Percentiles rank a stretch among this genome's conserved stretches.
Conservation (phyloP, 805 yeast species). For the Candida sakaeoensis region DNA sequence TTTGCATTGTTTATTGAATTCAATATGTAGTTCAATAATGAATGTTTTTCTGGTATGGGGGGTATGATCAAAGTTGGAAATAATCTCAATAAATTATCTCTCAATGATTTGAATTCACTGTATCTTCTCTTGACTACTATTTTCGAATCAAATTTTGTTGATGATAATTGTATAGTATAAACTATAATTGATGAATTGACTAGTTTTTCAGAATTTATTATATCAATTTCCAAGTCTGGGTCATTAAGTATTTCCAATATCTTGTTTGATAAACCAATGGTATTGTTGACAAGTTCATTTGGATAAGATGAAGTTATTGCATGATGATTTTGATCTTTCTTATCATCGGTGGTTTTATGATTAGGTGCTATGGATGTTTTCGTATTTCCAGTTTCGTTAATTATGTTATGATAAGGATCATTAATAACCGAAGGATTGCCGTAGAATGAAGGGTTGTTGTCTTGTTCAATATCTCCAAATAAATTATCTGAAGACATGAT, state of each 20-base stretch:
- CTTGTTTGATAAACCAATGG: constrained; percentile 27
- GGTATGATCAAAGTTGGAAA: constrained; percentile 40
- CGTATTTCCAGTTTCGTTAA: neutral
- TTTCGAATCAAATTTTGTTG: constrained; percentile 7
- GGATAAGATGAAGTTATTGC: constrained; percentile 6
- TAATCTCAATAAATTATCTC: constrained; percentile 34
- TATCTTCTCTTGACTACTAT: constrained; percentile 40
- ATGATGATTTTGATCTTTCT: neutral
- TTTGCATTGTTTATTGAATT: constrained; percentile 36
- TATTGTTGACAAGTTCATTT: constrained; percentile 25
- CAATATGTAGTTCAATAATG: constrained; percentile 40
- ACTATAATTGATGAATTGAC: constrained; percentile 35
- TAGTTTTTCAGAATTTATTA: constrained; percentile 33
- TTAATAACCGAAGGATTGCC: constrained; percentile 27
- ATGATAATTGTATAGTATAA: constrained; percentile 30
- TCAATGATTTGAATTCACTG: constrained; percentile 41
- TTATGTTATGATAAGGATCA: constrained; percentile 20
- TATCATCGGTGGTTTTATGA: neutral
- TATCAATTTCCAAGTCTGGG: constrained; percentile 24
- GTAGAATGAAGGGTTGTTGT: constrained; percentile 43
- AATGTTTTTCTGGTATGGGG: constrained; percentile 46
- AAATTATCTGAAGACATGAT: constrained; percentile 13
- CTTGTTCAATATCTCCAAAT: constrained; percentile 42
- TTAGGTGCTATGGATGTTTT: neutral
- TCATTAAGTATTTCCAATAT: constrained; percentile 28